Evolutionary conservation across 495 filamentous ascomycete species (phyloP), one percentile per base, ranked within the genome.

Genomic region (Aspergillus bridgeri): DNA sequence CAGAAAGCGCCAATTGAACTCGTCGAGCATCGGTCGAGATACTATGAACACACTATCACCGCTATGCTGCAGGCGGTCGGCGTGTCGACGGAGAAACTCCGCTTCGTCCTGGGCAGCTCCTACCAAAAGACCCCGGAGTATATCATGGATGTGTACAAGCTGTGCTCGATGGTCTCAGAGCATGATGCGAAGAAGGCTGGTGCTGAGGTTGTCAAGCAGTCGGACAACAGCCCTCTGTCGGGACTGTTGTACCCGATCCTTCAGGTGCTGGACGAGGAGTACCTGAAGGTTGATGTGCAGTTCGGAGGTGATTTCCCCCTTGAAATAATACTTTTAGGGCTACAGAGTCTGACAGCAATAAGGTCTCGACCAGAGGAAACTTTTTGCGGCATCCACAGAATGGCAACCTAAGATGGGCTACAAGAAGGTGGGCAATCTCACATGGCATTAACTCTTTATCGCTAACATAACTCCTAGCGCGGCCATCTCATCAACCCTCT

Each of bases 171-270:
- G 51, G 42, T 56, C 15, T 65, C 64, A 17, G 64, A 66, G 53
- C 60, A 64, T 27, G 89, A 92, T 65, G 86, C 90, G 5, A 88
- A 89, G 68, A 93, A 90, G 71, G 91, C 91, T 0, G 92, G 94
- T 15, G 88, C 89, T 1, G 94, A 98, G 67, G 82, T 98, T 6
- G 92, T 98, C 45, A 98, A 98, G 78, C 91, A 97, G 75, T 81
- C 86, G 13, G 80, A 81, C 20, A 89, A 89, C 61, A 82, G 89
- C 22, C 82, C 88, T 9, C 63, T 98, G 47, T 83, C 81, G 59
- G 92, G 91, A 0, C 79, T 96, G 15, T 79, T 97, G 47, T 98
- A 98, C 63, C 64, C 71, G 3, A 53, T 80, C 17, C 87, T 98
- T 68, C 94, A 98, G 73, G 87, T 87, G 4, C 77, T 98, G 25